phyloP scores from a whole-genome alignment of 306 rosid species.

The Quercus mongolica region DNA sequence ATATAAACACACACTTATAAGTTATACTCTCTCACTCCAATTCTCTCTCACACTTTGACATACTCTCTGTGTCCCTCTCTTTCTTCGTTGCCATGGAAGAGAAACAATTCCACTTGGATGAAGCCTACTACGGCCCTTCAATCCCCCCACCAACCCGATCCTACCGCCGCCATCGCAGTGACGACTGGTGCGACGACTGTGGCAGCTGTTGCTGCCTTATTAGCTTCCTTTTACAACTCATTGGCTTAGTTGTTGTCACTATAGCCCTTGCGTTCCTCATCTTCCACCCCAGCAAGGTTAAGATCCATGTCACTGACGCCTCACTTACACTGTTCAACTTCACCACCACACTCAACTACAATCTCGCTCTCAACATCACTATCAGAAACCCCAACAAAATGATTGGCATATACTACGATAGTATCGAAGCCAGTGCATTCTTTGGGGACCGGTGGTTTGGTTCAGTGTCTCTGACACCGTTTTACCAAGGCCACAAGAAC shows the following conservation, averaged over 20 bases:
- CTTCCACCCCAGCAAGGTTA: constrained; percentile 54
- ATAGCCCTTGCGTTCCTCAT: constrained; percentile 30
- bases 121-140: constrained; percentile 24
- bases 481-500: constrained; percentile 46
- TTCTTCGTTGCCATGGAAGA: constrained; percentile 14
- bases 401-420: constrained; percentile 53
- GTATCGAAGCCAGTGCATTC: constrained; percentile 34
- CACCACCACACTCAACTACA: constrained; percentile 36
- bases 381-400: constrained; percentile 53
- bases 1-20: neutral
- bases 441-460: constrained; percentile 35
- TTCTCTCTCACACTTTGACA: neutral
- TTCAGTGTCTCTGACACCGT: constrained; percentile 11
- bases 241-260: constrained; percentile 25
- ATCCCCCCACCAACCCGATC: constrained; percentile 10
- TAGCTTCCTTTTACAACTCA: constrained; percentile 33
- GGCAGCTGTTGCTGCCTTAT: constrained; percentile 41
- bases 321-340: constrained; percentile 51
- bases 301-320: constrained; percentile 47
- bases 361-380: constrained; percentile 48
- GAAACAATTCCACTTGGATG: constrained; percentile 25
- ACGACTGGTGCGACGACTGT: neutral
- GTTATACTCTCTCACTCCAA: neutral
- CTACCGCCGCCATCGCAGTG: neutral
- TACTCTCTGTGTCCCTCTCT: neutral